Percentiles rank a stretch among this genome's conserved stretches.
These are phyloP conservation scores for Lentinula edodes DNA, from an alignment of 768 basidiomycete species.

Conservation along the genomic window DNA sequence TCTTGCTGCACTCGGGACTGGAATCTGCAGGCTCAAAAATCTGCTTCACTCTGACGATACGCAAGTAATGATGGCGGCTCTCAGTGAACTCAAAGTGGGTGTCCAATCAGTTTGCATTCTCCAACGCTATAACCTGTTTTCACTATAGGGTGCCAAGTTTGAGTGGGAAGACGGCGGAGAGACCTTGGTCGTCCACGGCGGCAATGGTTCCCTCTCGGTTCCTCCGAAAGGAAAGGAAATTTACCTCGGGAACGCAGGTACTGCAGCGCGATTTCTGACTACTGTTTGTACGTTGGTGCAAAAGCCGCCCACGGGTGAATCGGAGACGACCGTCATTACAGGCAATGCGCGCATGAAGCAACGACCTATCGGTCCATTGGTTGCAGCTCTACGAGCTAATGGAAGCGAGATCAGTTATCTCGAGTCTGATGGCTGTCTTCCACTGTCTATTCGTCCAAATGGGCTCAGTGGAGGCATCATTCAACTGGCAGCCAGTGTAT, in stretches of 20 bases:
- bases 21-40: constrained; percentile 85
- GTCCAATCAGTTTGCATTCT: background rate
- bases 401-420: constrained; percentile 74
- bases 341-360: constrained; percentile 99
- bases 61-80: constrained; percentile 97
- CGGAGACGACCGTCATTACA: constrained; percentile 73
- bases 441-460: constrained; percentile 76
- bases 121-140: background rate
- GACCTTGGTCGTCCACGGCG: constrained; percentile 88
- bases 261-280: constrained; percentile 95
- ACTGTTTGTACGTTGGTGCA: constrained; percentile 91
- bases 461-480: constrained; percentile 82
- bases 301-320: constrained; percentile 24
- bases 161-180: constrained; percentile 96
- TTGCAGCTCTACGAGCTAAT: constrained; percentile 81
- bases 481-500: constrained; percentile 88
- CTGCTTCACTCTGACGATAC: constrained; percentile 97
- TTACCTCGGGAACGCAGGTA: constrained; percentile 96
- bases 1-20: constrained; percentile 85
- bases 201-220: constrained; percentile 70
- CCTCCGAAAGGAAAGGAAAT: constrained; percentile 81
- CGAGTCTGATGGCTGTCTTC: constrained; percentile 81
- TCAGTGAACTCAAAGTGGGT: constrained; percentile 77
- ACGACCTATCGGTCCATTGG: constrained; percentile 92
- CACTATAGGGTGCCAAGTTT: constrained; percentile 76